Conservation (phyloP, 2,329 filamentous ascomycete species). For the Paramyrothecium sp. region DNA sequence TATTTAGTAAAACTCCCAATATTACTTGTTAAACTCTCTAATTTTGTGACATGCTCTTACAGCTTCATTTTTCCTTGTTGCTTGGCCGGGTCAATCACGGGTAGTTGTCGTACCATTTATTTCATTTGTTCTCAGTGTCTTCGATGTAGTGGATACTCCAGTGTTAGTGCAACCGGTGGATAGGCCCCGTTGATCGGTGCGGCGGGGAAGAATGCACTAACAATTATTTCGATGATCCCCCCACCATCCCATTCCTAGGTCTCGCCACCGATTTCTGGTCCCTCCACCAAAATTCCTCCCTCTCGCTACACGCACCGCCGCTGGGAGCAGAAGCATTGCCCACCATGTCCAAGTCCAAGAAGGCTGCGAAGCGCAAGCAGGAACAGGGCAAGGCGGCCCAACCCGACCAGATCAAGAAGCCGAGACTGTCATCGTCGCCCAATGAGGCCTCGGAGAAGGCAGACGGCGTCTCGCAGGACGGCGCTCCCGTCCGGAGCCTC, state of each 20-base stretch:
- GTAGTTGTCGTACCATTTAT: too few relatives aligned
- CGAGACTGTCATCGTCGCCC: conserved; percentile 31
- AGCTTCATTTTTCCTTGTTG: too few relatives aligned
- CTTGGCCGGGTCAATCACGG: too few relatives aligned
- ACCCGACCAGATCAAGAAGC: conserved; percentile 13
- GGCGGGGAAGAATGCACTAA: too few relatives aligned
- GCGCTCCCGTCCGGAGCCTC: conserved; percentile 38
- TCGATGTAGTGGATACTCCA: too few relatives aligned
- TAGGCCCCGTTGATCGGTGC: too few relatives aligned
- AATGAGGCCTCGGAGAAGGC: conserved; percentile 26
- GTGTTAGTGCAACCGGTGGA: too few relatives aligned
- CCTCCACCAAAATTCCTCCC: background rate
- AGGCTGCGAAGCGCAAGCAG: conserved; percentile 43
- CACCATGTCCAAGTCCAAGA: conserved; percentile 45
- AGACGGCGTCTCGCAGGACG: conserved; percentile 24
- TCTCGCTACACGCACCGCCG: background rate
- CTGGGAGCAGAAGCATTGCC: background rate
- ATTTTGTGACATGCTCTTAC: too few relatives aligned
- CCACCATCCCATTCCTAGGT: background rate
- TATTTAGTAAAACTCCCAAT: too few relatives aligned
- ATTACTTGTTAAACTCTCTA: too few relatives aligned
- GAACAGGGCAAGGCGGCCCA: conserved; percentile 37
- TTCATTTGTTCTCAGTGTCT: too few relatives aligned
- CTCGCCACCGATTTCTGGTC: background rate
- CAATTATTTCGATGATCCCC: background rate